These are phyloP conservation scores for Marasmius oreades DNA, from an alignment of 1,284 basidiomycete species.

Conservation along the genomic window DNA sequence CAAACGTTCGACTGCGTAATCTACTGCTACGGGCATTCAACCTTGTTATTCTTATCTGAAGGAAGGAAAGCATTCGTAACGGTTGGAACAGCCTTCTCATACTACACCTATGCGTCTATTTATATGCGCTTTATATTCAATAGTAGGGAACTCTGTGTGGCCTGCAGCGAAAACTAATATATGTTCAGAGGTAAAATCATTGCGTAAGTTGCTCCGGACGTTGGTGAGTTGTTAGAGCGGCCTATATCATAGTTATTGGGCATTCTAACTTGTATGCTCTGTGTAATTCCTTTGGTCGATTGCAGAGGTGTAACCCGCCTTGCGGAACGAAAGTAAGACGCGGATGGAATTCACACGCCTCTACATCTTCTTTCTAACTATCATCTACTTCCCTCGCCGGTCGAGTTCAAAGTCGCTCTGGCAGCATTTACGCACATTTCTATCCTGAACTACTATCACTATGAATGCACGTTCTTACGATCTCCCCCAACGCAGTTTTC, in stretches of 20 bases:
- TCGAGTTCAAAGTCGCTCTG: constrained; percentile 1
- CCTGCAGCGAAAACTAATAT: neutral
- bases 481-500: neutral
- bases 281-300: too few relatives aligned
- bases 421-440: neutral
- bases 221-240: too few relatives aligned
- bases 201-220: too few relatives aligned
- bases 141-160: neutral
- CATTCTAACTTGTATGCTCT: too few relatives aligned
- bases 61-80: neutral
- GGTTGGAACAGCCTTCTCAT: neutral
- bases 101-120: neutral
- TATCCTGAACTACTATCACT: neutral
- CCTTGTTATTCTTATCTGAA: neutral
- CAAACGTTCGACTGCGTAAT: neutral
- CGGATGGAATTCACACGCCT: too few relatives aligned
- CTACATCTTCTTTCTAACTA: neutral
- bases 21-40: neutral
- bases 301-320: too few relatives aligned
- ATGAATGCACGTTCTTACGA: neutral
- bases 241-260: too few relatives aligned
- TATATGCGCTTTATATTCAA: neutral
- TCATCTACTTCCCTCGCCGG: constrained; percentile 1
- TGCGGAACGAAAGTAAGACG: too few relatives aligned
- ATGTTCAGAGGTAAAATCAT: neutral